Base-by-base conservation (phyloP, 805 yeast species). In the Hyphopichia homilentoma region DNA sequence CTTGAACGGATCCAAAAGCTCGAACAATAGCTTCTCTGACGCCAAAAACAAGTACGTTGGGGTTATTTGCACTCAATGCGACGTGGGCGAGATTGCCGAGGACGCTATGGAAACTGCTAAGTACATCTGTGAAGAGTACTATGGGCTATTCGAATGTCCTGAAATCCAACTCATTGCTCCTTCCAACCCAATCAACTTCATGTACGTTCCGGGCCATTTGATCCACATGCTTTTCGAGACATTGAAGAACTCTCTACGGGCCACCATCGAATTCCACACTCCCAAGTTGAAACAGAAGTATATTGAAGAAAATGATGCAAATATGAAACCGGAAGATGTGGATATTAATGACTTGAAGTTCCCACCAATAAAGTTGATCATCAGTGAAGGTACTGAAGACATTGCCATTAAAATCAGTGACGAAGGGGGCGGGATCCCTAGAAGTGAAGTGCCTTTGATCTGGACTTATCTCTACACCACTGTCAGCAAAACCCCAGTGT, bases 381-480 rank as follows among this genome's bases (percentile, higher is more conserved):
- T 87, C 18, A 85, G 89, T 7, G 85, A 86, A 51, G 96, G 96
- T 11, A 75, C 79, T 28, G 95, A 87, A 53, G 96, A 88, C 49
- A 86, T 88, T 45, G 87, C 96, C 7, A 81, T 87, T 46, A 88
- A 88, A 57, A 80, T 87, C 40, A 80, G 89, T 18, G 96, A 87
- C 54, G 95, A 87, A 61, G 96, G 96, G 22, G 96, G 96, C 19
- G 96, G 96, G 15, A 86, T 88, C 39, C 84, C 95, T 2, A 70
- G 95, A 39, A 73, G 85, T 39, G 89, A 84, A 34, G 75, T 84
- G 11, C 93, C 95, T 3, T 67, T 84, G 41, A 84, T 87, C 27
- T 88, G 95, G 96, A 84, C 95, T 0, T 87, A 87, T 55, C 71
- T 88, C 56, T 87, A 87, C 61, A 88, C 96, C 3, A 84, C 96